Evolutionary conservation across 2,329 filamentous ascomycete species (phyloP), one percentile per base, ranked within the genome.

Genomic region (Lachnellula hyalina): DNA sequence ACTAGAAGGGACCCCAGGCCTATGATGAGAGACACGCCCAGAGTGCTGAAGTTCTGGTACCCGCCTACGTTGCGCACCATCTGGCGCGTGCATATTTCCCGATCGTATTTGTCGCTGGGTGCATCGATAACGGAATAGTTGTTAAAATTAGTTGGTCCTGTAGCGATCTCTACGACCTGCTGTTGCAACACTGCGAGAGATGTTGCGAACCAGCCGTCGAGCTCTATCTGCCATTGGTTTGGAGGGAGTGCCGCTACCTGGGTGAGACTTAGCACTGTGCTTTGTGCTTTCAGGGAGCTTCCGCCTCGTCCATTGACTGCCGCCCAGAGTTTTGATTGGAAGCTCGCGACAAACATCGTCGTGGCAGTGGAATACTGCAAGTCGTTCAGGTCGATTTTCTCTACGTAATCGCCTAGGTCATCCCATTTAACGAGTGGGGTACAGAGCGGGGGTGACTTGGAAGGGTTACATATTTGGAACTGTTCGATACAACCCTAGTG

Each of bases 221-320:
- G 58, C 51, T 73, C 71, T 11, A 65, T 50, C 40, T 69, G 62
- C 70, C 72, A 73, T 54, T 73, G 71, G 32, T 68, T 67, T 19
- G 58, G 47, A 1, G 69, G 67, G 3, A 71, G 49, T 28, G 23
- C 34, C 3, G 55, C 50, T 6, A 35, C 49, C n/a, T 67, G 63
- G 8, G 47, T 38, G 21, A 46, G 48, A 21, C 41, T 38, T n/a
- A 38, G 50, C n/a, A 62, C 52, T 2, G 47, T 60, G 38, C 54
- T n/a, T 28, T 58, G 47, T 25, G 56, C 61, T 17, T 51, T 56
- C 2, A 66, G 55, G 9, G 60, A 61, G n/a, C 50, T 47, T n/a
- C 44, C n/a, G 7, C 49, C 59, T 15, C 49, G 52, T 17, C 56
- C 56, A 40, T 45, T 21, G 25, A 54, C 54, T 9, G 49, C 48